These are phyloP conservation scores for Umbelopsis sp. DNA, from an alignment of 192 early-diverging fungal species.

Conservation along the genomic window DNA sequence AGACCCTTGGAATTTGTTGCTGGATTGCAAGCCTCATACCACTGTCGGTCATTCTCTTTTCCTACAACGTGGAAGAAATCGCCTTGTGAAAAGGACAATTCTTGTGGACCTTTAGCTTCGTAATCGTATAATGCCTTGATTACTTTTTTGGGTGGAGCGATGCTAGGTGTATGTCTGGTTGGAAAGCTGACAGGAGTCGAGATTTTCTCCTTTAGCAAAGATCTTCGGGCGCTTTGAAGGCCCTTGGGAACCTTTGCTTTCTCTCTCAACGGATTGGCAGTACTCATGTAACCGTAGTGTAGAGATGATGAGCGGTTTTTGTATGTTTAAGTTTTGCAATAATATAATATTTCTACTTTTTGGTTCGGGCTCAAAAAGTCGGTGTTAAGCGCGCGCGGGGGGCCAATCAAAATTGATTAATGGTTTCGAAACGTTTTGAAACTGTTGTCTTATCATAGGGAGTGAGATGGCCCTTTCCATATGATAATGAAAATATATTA, in stretches of 20 bases:
- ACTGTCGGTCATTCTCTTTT: conserved; percentile 68
- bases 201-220: conserved; percentile 37
- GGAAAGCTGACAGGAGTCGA: conserved; percentile 38
- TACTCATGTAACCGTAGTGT: conserved; percentile 2
- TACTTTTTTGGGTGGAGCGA: conserved; percentile 67
- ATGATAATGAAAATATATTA: too few relatives aligned
- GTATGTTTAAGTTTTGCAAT: background rate
- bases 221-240: conserved; percentile 26
- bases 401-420: too few relatives aligned
- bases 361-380: conserved; percentile 19
- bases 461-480: too few relatives aligned
- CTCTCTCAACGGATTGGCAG: conserved; percentile 23
- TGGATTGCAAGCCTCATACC: conserved; percentile 80
- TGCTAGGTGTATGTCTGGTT: conserved; percentile 15
- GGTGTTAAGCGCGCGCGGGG: background rate
- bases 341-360: background rate
- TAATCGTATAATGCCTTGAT: conserved; percentile 75
- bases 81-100: conserved; percentile 75
- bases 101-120: conserved; percentile 54
- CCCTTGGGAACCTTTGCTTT: conserved; percentile 30
- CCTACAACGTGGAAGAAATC: conserved; percentile 77
- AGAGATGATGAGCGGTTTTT: conserved; percentile 8
- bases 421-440: too few relatives aligned
- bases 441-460: too few relatives aligned
- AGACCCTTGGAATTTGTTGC: conserved; percentile 69